Conservation (phyloP, 2,329 filamentous ascomycete species). For the Cladophialophora immunda region DNA sequence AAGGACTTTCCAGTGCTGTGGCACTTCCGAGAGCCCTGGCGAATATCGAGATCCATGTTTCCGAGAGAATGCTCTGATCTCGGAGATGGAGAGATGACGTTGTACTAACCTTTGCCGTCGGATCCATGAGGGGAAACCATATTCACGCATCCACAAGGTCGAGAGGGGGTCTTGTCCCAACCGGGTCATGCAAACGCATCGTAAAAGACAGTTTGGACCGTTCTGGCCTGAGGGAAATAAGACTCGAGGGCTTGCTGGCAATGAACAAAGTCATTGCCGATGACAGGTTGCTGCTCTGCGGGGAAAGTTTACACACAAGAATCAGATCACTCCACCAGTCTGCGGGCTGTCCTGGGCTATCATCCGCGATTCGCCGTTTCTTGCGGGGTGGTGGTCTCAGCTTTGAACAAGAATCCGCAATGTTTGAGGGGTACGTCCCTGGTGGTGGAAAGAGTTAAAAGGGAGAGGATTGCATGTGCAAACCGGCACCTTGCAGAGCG, state of each 20-base stretch:
- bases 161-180: neutral
- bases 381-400: constrained; percentile 24
- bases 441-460: constrained; percentile 13
- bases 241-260: neutral
- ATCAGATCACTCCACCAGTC: neutral
- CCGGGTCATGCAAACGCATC: neutral
- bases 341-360: neutral
- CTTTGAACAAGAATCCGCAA: constrained; percentile 6
- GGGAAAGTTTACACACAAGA: neutral
- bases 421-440: constrained; percentile 21
- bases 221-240: neutral
- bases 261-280: neutral
- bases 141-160: neutral
- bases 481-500: neutral
- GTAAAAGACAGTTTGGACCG: neutral
- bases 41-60: constrained; percentile 4
- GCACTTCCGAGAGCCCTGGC: neutral
- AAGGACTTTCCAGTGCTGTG: neutral
- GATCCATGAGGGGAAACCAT: neutral
- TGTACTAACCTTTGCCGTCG: neutral
- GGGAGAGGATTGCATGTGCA: neutral
- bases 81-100: neutral
- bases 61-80: constrained; percentile 1
- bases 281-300: constrained; percentile 1
- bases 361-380: constrained; percentile 20